Evolutionary conservation across 2,329 filamentous ascomycete genomes (phyloP).

Genomic region (Penicillium freii): DNA sequence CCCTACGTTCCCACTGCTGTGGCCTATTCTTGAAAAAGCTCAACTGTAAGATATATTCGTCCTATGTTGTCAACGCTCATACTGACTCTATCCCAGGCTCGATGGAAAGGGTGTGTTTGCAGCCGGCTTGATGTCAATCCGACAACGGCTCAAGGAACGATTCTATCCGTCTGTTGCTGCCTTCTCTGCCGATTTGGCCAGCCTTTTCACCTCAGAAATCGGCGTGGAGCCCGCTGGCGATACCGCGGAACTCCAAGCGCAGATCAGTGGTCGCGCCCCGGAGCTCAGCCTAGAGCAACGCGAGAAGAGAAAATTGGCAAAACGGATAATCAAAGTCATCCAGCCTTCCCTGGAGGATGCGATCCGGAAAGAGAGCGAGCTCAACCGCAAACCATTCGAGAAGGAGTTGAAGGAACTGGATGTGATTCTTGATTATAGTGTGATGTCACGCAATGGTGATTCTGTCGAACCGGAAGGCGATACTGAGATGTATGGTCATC

Average conservation of each 20-base stretch:
- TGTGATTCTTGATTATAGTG: slow-evolving; percentile 65
- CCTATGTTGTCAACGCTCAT: neutral
- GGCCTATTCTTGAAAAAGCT: slow-evolving; percentile 76
- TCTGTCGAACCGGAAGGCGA: slow-evolving; percentile 44
- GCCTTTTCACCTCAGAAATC: slow-evolving; percentile 56
- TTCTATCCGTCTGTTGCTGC: slow-evolving; percentile 59
- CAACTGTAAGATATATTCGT: slow-evolving; percentile 63
- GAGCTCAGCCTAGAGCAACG: slow-evolving; percentile 63
- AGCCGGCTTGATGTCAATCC: slow-evolving; percentile 53
- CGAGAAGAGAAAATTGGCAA: slow-evolving; percentile 79
- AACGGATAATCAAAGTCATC: slow-evolving; percentile 80
- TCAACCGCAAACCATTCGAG: slow-evolving; percentile 68
- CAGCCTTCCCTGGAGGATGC: slow-evolving; percentile 76
- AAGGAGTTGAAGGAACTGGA: slow-evolving; percentile 72
- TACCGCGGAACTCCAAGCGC: slow-evolving; percentile 49
- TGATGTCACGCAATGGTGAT: slow-evolving; percentile 53
- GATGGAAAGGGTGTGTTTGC: slow-evolving; percentile 55
- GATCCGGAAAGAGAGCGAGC: slow-evolving; percentile 75
- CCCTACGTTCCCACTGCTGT: slow-evolving; percentile 73
- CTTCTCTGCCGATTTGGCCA: slow-evolving; percentile 60
- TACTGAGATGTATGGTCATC: slow-evolving; percentile 32
- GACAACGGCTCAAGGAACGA: slow-evolving; percentile 54
- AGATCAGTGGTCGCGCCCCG: slow-evolving; percentile 49
- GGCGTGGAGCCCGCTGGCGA: slow-evolving; percentile 49
- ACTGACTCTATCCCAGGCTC: slow-evolving; percentile 38